Conservation (phyloP, 768 basidiomycete species). For the Rhizopogon rudus region DNA sequence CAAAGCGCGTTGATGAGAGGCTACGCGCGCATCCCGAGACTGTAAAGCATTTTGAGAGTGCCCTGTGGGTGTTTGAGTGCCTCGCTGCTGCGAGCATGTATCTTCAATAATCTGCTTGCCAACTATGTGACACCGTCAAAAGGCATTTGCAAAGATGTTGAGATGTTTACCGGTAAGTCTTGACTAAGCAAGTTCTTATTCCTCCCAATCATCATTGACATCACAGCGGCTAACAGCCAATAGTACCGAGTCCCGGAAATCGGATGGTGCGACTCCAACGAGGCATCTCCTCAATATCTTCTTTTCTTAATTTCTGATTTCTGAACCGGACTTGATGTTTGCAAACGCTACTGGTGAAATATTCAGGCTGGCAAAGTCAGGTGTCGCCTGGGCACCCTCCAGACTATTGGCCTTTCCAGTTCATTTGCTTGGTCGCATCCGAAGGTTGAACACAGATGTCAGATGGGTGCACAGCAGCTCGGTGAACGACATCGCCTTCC, state of each 20-base stretch:
- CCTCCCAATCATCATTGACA: neutral
- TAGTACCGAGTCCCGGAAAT: no score
- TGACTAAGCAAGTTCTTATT: conserved; percentile 18
- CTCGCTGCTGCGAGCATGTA: conserved; percentile 6
- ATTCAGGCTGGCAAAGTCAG: neutral
- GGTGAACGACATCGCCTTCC: neutral
- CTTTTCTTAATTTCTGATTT: neutral
- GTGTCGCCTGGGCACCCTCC: conserved; percentile 5
- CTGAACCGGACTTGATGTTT: neutral
- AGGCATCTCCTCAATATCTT: neutral
- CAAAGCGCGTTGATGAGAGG: conserved; percentile 23
- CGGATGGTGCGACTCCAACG: neutral
- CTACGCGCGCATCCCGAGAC: conserved; percentile 24
- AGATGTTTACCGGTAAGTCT: conserved; percentile 5
- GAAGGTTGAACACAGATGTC: conserved; percentile 33
- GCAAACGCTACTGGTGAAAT: neutral
- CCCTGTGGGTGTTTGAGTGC: neutral
- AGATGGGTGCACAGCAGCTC: conserved; percentile 24
- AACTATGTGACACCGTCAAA: neutral
- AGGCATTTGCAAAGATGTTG: neutral
- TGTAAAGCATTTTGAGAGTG: conserved; percentile 1
- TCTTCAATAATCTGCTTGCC: neutral
- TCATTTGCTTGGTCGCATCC: conserved; percentile 35
- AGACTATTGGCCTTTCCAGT: conserved; percentile 35
- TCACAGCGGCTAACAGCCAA: no score